Percentiles rank a stretch among this genome's conserved stretches.
phyloP scores from a whole-genome alignment of 192 early-diverging fungal genomes.

The Coemansia sp. region DNA sequence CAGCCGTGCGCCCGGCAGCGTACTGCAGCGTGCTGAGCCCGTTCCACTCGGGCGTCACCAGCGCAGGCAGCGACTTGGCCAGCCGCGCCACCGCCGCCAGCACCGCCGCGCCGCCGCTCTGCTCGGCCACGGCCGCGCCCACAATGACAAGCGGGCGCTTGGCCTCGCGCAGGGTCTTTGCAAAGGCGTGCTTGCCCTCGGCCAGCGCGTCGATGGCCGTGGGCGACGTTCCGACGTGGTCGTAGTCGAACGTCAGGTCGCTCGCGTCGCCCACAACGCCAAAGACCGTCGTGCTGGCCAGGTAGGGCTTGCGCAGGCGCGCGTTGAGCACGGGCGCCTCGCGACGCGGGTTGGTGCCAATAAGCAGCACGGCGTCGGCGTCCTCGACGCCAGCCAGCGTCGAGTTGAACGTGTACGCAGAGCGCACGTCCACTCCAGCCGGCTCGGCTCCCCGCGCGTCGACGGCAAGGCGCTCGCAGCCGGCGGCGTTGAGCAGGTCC shows the following conservation, averaged over 20 bases:
- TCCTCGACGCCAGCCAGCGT: slow-evolving; percentile 89
- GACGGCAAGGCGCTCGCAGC: slow-evolving; percentile 83
- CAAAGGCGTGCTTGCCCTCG: slow-evolving; percentile 73
- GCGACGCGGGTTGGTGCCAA: slow-evolving; percentile 96
- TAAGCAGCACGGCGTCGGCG: slow-evolving; percentile 88
- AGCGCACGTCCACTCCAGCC: slow-evolving; percentile 78
- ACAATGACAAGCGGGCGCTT: slow-evolving; percentile 93
- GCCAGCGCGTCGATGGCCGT: slow-evolving; percentile 72
- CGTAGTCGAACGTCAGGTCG: slow-evolving; percentile 91
- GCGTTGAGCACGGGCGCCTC: slow-evolving; percentile 97
- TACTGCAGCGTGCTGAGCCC: slow-evolving; percentile 92
- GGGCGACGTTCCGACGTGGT: slow-evolving; percentile 74
- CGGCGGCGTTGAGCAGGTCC: slow-evolving; percentile 88
- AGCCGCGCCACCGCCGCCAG: slow-evolving; percentile 79
- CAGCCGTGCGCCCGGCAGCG: slow-evolving; percentile 85
- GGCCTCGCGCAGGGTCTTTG: slow-evolving; percentile 73
- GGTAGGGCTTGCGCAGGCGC: slow-evolving; percentile 91
- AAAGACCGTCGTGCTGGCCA: slow-evolving; percentile 79
- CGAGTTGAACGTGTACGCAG: slow-evolving; percentile 87
- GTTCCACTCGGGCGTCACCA: slow-evolving; percentile 83
- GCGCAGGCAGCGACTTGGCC: slow-evolving; percentile 66
- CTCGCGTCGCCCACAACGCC: slow-evolving; percentile 79
- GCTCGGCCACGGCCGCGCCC: slow-evolving; percentile 79
- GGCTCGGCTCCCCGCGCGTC: slow-evolving; percentile 59
- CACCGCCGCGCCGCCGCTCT: slow-evolving; percentile 67